A percentile compares a stretch with the other conserved stretches of the same genome.
Evolutionary conservation across 164 flowering plant genomes (phyloP).

Genomic region (Vitis amurensis): DNA sequence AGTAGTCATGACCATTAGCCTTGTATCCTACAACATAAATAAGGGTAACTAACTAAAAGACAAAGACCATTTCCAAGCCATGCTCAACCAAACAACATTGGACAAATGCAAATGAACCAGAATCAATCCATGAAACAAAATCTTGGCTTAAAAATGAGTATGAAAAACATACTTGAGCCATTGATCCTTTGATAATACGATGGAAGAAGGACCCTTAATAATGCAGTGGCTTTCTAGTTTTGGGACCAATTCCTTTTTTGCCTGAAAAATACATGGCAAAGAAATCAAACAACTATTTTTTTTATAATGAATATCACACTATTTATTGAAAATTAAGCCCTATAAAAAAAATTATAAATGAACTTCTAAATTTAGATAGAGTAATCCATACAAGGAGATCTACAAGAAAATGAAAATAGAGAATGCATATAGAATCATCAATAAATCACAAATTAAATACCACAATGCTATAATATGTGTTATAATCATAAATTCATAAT

Average conservation of each 20-base stretch:
- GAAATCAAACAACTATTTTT: not conserved
- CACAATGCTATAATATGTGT: no score
- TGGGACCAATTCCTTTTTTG: constrained; percentile 74
- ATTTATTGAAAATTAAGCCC: no score
- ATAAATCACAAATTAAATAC: no score
- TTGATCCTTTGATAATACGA: constrained; percentile 69
- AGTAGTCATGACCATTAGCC: constrained; percentile 89
- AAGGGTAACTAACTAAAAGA: constrained; percentile 72
- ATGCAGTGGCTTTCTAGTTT: constrained; percentile 73
- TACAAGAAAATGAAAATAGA: no score
- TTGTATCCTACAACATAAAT: constrained; percentile 93
- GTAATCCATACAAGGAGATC: no score
- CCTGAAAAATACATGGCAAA: constrained; percentile 40
- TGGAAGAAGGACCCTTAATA: constrained; percentile 92
- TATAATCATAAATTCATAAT: no score
- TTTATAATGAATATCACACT: no score
- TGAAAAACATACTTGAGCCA: constrained; percentile 79
- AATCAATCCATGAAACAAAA: constrained; percentile 1
- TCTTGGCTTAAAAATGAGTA: not conserved
- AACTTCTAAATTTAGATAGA: no score
- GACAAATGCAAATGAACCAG: constrained; percentile 13
- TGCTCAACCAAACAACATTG: constrained; percentile 33
- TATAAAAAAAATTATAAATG: no score
- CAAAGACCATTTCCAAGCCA: constrained; percentile 49
- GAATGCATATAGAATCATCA: no score